Conservation (phyloP, 129 eudicot genomes). For the Artemisia argyi region DNA sequence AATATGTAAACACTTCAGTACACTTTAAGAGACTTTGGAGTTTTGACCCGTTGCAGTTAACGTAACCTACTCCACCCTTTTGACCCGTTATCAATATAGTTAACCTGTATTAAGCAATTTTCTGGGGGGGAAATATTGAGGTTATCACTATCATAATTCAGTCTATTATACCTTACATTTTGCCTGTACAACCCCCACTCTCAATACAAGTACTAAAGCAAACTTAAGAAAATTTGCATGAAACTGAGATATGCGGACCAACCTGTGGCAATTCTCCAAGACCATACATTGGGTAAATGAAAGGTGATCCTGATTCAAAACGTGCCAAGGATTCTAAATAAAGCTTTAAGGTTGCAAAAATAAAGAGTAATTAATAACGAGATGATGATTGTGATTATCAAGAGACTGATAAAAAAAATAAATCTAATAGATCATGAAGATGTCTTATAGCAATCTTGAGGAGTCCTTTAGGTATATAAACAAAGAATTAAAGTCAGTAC, state of each 20-base stretch:
- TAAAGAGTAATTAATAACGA: background rate
- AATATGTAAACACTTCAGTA: too few relatives aligned
- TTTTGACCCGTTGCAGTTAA: too few relatives aligned
- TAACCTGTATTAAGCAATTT: too few relatives aligned
- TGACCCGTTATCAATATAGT: too few relatives aligned
- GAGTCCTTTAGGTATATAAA: background rate
- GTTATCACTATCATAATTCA: too few relatives aligned
- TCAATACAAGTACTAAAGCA: constrained; percentile 1
- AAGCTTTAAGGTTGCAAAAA: constrained; percentile 47
- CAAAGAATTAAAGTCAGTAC: background rate
- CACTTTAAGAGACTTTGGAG: too few relatives aligned
- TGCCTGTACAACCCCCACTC: constrained; percentile 45
- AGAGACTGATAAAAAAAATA: background rate
- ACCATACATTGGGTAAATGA: constrained; percentile 89
- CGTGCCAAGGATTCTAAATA: constrained; percentile 94
- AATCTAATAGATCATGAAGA: background rate
- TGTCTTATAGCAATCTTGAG: background rate
- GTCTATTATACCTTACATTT: too few relatives aligned
- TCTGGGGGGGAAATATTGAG: too few relatives aligned
- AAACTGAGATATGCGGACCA: constrained; percentile 16
- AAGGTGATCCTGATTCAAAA: constrained; percentile 84
- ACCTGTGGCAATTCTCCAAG: constrained; percentile 99
- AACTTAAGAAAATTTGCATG: constrained; percentile 2
- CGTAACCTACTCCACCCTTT: too few relatives aligned
- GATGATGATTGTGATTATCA: background rate